phyloP scores from a whole-genome alignment of 345 rosid species.

The Populus deltoides region DNA sequence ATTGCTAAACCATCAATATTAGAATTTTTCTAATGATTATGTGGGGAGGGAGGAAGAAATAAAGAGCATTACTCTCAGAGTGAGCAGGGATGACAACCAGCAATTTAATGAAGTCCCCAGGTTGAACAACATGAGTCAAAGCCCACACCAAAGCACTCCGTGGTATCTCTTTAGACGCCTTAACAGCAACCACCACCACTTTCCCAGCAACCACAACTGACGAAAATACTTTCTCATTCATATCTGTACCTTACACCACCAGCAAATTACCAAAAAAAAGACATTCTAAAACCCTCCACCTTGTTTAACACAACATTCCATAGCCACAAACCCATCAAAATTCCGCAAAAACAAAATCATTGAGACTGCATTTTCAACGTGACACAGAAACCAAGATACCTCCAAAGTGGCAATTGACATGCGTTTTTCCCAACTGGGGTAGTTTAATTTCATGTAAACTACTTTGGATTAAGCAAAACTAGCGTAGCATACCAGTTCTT shows the following conservation, averaged over 20 bases:
- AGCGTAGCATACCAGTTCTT: conserved; percentile 9
- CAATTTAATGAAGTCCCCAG: conserved; percentile 85
- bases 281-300: conserved; percentile 26
- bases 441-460: neutral
- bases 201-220: conserved; percentile 47
- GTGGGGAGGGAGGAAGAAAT: neutral
- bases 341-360: conserved; percentile 11
- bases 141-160: conserved; percentile 92
- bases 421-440: conserved; percentile 11
- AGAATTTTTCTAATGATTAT: neutral
- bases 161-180: conserved; percentile 86
- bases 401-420: conserved; percentile 17
- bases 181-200: conserved; percentile 81
- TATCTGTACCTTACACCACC: neutral
- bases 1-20: neutral
- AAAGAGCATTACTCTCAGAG: conserved; percentile 44
- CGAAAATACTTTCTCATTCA: conserved; percentile 34
- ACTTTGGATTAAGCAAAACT: conserved; percentile 33
- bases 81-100: conserved; percentile 75
- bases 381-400: conserved; percentile 54
- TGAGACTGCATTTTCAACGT: conserved; percentile 9
- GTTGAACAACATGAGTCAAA: conserved; percentile 91
- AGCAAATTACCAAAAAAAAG: neutral
- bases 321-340: conserved; percentile 32
- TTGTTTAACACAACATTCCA: conserved; percentile 22